Conservation (phyloP, 2,329 filamentous ascomycete species). For the Chaetomiaceae sp. region DNA sequence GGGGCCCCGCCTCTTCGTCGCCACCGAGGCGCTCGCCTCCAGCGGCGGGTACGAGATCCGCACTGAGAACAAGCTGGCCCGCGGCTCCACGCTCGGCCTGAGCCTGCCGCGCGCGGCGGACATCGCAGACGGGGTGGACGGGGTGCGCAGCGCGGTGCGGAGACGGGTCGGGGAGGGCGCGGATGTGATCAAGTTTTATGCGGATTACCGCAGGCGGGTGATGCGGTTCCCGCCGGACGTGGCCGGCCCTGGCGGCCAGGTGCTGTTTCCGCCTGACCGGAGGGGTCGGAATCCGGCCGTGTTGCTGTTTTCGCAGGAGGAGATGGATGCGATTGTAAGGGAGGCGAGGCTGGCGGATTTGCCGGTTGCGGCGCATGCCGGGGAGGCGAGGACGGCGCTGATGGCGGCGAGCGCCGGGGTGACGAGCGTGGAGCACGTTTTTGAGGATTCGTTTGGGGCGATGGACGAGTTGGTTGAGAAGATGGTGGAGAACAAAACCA, state of each 20-base stretch:
- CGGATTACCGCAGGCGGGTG: conserved; percentile 43
- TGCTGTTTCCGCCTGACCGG: conserved; percentile 34
- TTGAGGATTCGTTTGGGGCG: conserved; percentile 29
- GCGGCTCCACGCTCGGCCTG: conserved; percentile 25
- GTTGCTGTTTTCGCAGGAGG: conserved; percentile 44
- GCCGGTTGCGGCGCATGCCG: conserved; percentile 43
- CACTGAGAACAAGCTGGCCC: conserved; percentile 39
- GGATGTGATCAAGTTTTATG: conserved; percentile 50
- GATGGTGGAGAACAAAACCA: conserved; percentile 42
- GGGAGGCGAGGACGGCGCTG: conserved; percentile 39
- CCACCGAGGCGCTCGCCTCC: conserved; percentile 47
- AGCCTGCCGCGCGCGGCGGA: conserved; percentile 38
- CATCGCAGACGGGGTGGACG: conserved; percentile 44
- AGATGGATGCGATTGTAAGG: conserved; percentile 47
- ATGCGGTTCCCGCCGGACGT: conserved; percentile 39
- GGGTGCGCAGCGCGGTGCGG: conserved; percentile 43
- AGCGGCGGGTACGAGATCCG: conserved; percentile 47
- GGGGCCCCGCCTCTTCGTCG: conserved; percentile 53
- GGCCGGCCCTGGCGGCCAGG: conserved; percentile 13
- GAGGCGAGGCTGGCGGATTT: conserved; percentile 40
- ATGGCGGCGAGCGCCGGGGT: conserved; percentile 46
- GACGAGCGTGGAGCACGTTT: conserved; percentile 43
- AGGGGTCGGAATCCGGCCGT: conserved; percentile 38
- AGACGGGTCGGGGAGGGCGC: conserved; percentile 45
- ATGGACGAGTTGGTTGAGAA: conserved; percentile 39